phyloP scores from a whole-genome alignment of 495 filamentous ascomycete species.

The Talaromyces trachyspermus region DNA sequence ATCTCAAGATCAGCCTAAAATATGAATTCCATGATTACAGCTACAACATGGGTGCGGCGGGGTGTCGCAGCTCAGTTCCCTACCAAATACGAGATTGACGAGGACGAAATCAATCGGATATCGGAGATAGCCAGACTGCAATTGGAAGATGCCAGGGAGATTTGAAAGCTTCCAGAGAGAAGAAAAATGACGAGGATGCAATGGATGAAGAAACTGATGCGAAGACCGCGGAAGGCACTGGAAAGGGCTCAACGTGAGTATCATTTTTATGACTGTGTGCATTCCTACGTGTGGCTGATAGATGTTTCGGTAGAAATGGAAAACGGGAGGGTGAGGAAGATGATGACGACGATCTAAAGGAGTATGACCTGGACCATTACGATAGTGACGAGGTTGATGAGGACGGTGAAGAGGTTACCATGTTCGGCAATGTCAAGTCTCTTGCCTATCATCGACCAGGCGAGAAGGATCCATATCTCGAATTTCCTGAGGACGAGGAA shows the following conservation, averaged over 20 bases:
- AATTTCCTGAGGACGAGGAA: conserved; percentile 62
- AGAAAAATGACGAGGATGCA: conserved; percentile 17
- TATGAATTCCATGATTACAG: conserved; percentile 88
- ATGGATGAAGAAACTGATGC: conserved; percentile 27
- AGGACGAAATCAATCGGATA: conserved; percentile 88
- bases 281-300: background rate
- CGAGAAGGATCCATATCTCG: conserved; percentile 93
- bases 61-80: conserved; percentile 91
- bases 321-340: conserved; percentile 23
- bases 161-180: conserved; percentile 57
- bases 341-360: conserved; percentile 82
- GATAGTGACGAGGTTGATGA: conserved; percentile 70
- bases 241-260: background rate
- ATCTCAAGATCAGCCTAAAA: background rate
- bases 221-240: background rate
- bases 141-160: conserved; percentile 86
- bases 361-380: conserved; percentile 94
- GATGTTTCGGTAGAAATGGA: background rate
- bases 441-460: conserved; percentile 90
- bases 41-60: conserved; percentile 86
- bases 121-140: conserved; percentile 81
- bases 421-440: conserved; percentile 92
- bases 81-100: conserved; percentile 81
- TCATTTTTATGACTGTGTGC: background rate
- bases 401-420: conserved; percentile 64